Percentiles rank a stretch among this genome's conserved stretches.
Evolutionary conservation across 192 early-diverging fungal species (phyloP).

Genomic region (Coemansia sp.): DNA sequence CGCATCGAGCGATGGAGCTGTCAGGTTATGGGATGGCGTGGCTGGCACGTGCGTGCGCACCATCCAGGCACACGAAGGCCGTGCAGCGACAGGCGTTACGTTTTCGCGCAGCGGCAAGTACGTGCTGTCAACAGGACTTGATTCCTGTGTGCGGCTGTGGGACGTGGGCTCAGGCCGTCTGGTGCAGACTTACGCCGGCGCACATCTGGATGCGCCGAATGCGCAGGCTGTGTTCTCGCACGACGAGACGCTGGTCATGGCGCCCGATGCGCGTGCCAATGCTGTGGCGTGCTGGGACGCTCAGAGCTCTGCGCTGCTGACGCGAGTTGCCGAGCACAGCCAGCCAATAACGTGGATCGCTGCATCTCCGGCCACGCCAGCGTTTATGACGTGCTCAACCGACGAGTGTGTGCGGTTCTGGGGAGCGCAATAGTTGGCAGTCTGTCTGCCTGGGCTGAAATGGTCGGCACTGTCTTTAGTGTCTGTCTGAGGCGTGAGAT

Average conservation of each 20-base stretch:
- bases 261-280: slow-evolving; percentile 65
- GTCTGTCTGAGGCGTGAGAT: too few relatives aligned
- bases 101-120: slow-evolving; percentile 78
- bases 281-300: slow-evolving; percentile 73
- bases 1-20: slow-evolving; percentile 79
- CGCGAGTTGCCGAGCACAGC: slow-evolving; percentile 26
- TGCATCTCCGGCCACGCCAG: slow-evolving; percentile 25
- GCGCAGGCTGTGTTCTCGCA: slow-evolving; percentile 60
- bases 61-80: slow-evolving; percentile 78
- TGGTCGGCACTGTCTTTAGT: too few relatives aligned
- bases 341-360: slow-evolving; percentile 35
- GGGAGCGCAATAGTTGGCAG: slow-evolving; percentile 6
- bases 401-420: slow-evolving; percentile 47
- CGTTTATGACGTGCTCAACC: slow-evolving; percentile 46
- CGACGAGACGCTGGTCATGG: slow-evolving; percentile 72
- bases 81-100: slow-evolving; percentile 66
- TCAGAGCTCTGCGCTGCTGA: slow-evolving; percentile 60
- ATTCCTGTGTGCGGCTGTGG: slow-evolving; percentile 78
- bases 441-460: too few relatives aligned
- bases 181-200: slow-evolving; percentile 73
- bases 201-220: slow-evolving; percentile 41
- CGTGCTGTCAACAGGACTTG: slow-evolving; percentile 75
- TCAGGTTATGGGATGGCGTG: slow-evolving; percentile 85
- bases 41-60: slow-evolving; percentile 73
- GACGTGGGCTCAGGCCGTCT: slow-evolving; percentile 73